Base-by-base conservation (phyloP, 1,284 basidiomycete species). In the Meira nashicola region DNA sequence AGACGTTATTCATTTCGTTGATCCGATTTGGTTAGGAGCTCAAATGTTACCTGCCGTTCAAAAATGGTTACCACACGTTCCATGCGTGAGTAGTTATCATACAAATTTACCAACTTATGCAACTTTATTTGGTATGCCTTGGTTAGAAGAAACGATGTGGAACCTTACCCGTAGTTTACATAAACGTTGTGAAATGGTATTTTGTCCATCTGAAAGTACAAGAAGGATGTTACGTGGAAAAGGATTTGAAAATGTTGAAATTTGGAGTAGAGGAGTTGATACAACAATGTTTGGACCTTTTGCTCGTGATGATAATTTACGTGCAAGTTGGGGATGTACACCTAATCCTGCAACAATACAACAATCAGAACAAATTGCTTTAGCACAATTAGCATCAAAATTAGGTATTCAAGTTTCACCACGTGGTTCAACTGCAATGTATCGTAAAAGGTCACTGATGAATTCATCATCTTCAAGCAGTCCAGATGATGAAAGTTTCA, bases 41-140 rank as follows among this genome's bases (percentile, higher is more conserved):
- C 72, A 78, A 59, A 71, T 74, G 73, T 62, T 77, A 23, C 78
- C 74, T 4, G 62, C 71, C 7, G 71, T 80, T 2, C 76, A 79
- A 46, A 73, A 68, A 52, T 75, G 65, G 59, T 64, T 80, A 37
- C 77, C 80, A 1, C 68, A 79, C 9, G 81, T 82, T 1, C 82
- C 82, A 1, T 80, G 83, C 41, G 81, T 84, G 6, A 80, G 81
- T 1, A 82, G 80, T 49, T 84, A 84, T 69, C 83, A 84, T 71
- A 84, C 83, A 7, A 83, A 84, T 64, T 78, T 84, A 19, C 82
- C 83, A 77, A 78, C 70, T n/a, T 84, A 84, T 64, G 83, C 83
- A 0, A 82, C 82, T 1, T 74, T 83, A 0, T 84, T 83, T 59
- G 83, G 83, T 25, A 76, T 83, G 64, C 73, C 80, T 0, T 83